Conservation (phyloP, 805 yeast species). For the Lachancea meyersii region DNA sequence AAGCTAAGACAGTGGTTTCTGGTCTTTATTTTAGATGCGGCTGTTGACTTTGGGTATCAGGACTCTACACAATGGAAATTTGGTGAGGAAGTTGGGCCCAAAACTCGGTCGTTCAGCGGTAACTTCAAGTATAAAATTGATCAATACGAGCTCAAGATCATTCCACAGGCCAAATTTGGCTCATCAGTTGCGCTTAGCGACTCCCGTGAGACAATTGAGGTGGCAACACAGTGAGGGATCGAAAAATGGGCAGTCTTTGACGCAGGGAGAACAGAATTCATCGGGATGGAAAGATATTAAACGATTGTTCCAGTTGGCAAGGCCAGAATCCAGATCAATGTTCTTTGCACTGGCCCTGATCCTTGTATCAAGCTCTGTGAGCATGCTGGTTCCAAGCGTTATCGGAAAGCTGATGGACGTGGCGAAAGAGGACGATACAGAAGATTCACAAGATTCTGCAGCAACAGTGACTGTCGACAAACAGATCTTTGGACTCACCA, state of each 20-base stretch:
- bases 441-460: constrained; percentile 18
- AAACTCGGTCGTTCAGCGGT: constrained; percentile 2
- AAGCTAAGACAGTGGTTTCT: background rate
- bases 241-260: background rate
- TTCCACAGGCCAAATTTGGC: background rate
- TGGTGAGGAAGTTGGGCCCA: background rate
- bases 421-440: constrained; percentile 34
- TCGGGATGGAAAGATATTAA: constrained; percentile 33
- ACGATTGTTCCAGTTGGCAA: constrained; percentile 49
- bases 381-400: constrained; percentile 74
- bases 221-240: constrained; percentile 2
- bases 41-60: background rate
- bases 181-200: background rate
- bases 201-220: background rate
- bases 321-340: constrained; percentile 50
- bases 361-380: constrained; percentile 64
- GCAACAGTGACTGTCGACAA: constrained; percentile 14
- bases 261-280: constrained; percentile 28
- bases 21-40: background rate
- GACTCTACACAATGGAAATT: background rate
- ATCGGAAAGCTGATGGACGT: constrained; percentile 84
- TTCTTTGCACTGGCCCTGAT: constrained; percentile 58
- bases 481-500: constrained; percentile 52
- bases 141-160: background rate
- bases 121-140: constrained; percentile 1